Conservation (phyloP, 1,139 yeast genomes). For the Zhuliangozyma parablackwelliae region DNA sequence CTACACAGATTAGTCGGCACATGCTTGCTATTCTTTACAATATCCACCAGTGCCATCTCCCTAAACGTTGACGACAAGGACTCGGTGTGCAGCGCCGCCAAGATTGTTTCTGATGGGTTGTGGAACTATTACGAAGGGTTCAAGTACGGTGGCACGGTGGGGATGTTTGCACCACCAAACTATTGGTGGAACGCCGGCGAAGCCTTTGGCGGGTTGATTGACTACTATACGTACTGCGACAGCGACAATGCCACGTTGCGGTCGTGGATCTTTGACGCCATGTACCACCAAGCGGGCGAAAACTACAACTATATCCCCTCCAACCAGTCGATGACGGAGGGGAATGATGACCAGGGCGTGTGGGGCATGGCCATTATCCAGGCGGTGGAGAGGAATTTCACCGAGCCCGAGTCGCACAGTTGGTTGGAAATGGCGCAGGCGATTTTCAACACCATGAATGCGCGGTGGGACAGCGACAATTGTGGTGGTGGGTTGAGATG, state of each 20-base stretch:
- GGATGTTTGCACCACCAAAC: constrained; percentile 56
- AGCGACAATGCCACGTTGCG: constrained; percentile 39
- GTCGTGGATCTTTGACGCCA: constrained; percentile 33
- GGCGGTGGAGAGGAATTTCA: constrained; percentile 59
- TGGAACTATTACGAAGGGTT: constrained; percentile 56
- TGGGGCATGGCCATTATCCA: constrained; percentile 62
- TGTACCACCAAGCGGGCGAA: constrained; percentile 51
- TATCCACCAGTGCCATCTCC: constrained; percentile 7
- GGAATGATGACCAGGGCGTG: constrained; percentile 70
- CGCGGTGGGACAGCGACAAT: constrained; percentile 62
- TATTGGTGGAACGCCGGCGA: constrained; percentile 77
- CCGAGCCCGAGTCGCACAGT: constrained; percentile 46
- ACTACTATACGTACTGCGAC: constrained; percentile 48
- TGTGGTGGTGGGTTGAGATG: constrained; percentile 82
- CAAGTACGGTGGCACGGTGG: constrained; percentile 52
- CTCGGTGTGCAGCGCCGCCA: constrained; percentile 50
- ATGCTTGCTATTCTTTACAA: constrained; percentile 2
- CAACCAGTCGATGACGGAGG: constrained; percentile 60
- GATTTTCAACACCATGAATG: constrained; percentile 68
- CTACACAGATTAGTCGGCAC: constrained; percentile 1
- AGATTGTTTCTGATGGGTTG: constrained; percentile 44
- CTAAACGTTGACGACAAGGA: constrained; percentile 20
- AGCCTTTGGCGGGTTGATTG: constrained; percentile 59
- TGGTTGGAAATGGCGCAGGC: constrained; percentile 76
- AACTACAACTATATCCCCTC: constrained; percentile 52